Percentiles rank a stretch among this genome's conserved stretches.
Evolutionary conservation across 2,329 filamentous ascomycete genomes (phyloP).

Genomic region (Nemania abortiva): DNA sequence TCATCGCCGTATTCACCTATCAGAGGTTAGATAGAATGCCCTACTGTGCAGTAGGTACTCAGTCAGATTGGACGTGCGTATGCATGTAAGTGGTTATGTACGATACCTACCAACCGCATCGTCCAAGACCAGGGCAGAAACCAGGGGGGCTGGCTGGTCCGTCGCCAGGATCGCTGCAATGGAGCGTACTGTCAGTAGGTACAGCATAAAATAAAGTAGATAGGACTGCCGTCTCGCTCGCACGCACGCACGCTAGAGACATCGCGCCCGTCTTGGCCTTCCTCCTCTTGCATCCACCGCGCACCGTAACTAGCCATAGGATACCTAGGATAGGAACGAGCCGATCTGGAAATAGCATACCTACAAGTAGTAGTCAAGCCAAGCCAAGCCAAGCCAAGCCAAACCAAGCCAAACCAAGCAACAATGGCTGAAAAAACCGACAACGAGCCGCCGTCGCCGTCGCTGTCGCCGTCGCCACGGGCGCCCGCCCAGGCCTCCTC

Average conservation of each 20-base stretch:
- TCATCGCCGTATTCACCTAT: background rate
- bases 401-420: conserved; percentile 32
- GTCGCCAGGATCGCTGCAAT: too few relatives aligned
- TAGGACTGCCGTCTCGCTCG: background rate
- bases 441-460: conserved; percentile 16
- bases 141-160: too few relatives aligned
- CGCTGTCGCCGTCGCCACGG: conserved; percentile 16
- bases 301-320: background rate
- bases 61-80: too few relatives aligned
- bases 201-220: too few relatives aligned
- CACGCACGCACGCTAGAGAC: background rate
- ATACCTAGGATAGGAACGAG: background rate
- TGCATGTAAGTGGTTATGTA: too few relatives aligned
- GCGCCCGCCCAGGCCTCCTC: conserved; percentile 5
- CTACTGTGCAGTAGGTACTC: background rate
- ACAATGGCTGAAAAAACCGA: conserved; percentile 31
- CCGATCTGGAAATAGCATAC: background rate
- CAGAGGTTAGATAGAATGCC: background rate
- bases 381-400: too few relatives aligned
- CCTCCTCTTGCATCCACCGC: conserved; percentile 8
- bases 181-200: too few relatives aligned
- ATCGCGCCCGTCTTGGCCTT: conserved; percentile 30
- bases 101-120: background rate
- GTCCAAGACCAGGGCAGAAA: conserved; percentile 1
- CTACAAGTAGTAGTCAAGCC: too few relatives aligned